A percentile compares a stretch with the other conserved stretches of the same genome.
Conservation (phyloP, 192 early-diverging fungal genomes). For the Podila epicladia region DNA sequence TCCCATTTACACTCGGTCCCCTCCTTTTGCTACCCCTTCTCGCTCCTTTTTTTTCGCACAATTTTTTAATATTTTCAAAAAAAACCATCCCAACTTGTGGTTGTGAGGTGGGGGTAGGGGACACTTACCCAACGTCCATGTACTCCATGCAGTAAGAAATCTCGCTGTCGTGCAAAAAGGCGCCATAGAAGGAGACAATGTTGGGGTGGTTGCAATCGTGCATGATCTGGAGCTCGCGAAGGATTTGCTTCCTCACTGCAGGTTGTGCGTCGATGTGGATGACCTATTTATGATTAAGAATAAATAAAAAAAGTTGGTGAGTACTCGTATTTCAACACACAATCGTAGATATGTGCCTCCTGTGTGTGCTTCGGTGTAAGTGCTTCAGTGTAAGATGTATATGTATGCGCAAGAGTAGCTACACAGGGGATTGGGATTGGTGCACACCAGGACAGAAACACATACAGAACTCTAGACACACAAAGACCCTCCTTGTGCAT, state of each 20-base stretch:
- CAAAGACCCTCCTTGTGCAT: neutral
- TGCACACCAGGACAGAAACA: too few species aligned
- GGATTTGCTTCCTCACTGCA: conserved; percentile 86
- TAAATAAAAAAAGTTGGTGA: neutral
- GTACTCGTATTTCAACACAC: neutral
- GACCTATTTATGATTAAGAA: conserved; percentile 26
- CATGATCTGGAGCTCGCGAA: conserved; percentile 95
- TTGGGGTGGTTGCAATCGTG: conserved; percentile 95
- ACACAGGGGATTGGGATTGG: too few species aligned
- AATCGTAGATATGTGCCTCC: neutral
- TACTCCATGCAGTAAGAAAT: conserved; percentile 98
- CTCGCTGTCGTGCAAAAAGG: conserved; percentile 86
- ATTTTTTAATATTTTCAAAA: neutral
- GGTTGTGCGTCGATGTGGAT: conserved; percentile 69
- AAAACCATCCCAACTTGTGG: too few species aligned
- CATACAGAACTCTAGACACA: neutral
- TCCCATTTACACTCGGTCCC: too few species aligned
- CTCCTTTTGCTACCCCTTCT: too few species aligned
- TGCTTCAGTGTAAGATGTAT: neutral
- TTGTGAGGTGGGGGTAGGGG: neutral
- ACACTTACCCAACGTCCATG: conserved; percentile 86
- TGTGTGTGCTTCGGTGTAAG: neutral
- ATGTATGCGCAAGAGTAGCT: neutral
- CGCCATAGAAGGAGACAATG: conserved; percentile 98
- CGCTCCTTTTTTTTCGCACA: neutral